A percentile compares a stretch with the other conserved stretches of the same genome.
These are phyloP conservation scores for Aspergillus cejpii DNA, from an alignment of 2,329 filamentous ascomycete species.

Conservation along the genomic window DNA sequence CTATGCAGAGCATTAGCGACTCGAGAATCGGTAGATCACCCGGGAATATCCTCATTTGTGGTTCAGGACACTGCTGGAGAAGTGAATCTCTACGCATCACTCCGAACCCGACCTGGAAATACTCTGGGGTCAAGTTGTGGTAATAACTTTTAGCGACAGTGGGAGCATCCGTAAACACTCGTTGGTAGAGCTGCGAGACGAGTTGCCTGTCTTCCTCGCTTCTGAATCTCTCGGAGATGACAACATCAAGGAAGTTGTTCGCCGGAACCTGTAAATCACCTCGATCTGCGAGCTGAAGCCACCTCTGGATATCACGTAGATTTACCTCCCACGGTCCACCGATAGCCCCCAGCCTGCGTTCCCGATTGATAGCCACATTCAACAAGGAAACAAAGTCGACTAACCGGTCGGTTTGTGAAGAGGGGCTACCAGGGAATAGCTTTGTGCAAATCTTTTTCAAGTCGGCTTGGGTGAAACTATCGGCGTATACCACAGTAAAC, in stretches of 20 bases:
- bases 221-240: conserved; percentile 85
- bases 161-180: conserved; percentile 53
- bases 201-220: conserved; percentile 59
- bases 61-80: conserved; percentile 31
- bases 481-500: conserved; percentile 95
- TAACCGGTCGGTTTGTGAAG: conserved; percentile 56
- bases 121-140: conserved; percentile 59
- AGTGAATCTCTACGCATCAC: conserved; percentile 55
- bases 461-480: conserved; percentile 76
- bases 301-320: conserved; percentile 79
- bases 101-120: conserved; percentile 75
- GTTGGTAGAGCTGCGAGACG: conserved; percentile 59
- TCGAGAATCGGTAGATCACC: conserved; percentile 64
- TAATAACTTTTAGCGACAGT: conserved; percentile 54
- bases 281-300: conserved; percentile 66
- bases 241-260: conserved; percentile 70
- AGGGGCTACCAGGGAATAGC: conserved; percentile 61
- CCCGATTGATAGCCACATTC: conserved; percentile 61
- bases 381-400: conserved; percentile 77
- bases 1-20: conserved; percentile 77
- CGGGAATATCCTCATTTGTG: conserved; percentile 32
- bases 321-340: conserved; percentile 94
- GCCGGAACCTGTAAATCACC: conserved; percentile 55
- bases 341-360: conserved; percentile 48
- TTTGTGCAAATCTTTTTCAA: conserved; percentile 72